Evolutionary conservation across 345 rosid species (phyloP), one percentile per base, ranked within the genome.

Genomic region (Cochlearia excelsa): DNA sequence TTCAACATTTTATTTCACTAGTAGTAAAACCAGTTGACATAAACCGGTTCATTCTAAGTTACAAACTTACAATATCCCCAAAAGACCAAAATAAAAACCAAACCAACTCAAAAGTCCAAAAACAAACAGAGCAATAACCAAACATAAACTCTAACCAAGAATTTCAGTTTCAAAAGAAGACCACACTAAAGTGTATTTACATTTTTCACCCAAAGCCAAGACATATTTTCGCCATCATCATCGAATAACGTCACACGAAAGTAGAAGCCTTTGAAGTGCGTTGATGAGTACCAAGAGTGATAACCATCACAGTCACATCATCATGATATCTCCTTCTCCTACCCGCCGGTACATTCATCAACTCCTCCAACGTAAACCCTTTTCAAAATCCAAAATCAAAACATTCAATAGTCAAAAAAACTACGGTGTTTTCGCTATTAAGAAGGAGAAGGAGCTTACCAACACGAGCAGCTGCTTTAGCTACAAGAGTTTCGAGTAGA

Each of bases 261-360:
- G 90, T 93, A 26, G 99, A 93, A 54, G 99, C 99, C 79, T 84
- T 89, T 10, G 87, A 68, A 3, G 94, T 84, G 51, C 99, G 88
- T 56, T 87, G 89, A 66, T 85, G 82, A 0, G 83, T 72, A 64
- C 99, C 95, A 3, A 89, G 90, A 41, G 87, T 82, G 69, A 93
- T 78, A 59, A 93, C 88, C 23, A 93, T 81, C 7, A 89, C 84
- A 39, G 99, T 89, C 41, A 93, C 88, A 70, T 93, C 99, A 33
- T 93, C 99, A 28, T 89, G 99, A 70, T 93, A 93, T 69, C 91
- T 89, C 80, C 95, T 76, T 74, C 87, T 84, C 83, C 94, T 67
- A 44, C 99, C 99, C 26, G 89, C 88, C n/a, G 97, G 99, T 60
- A 93, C 68, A 60, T 74, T 89, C 92, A 80, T 78, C 85, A 93